Conservation (phyloP, 176 grass and related monocot species). For the Carex myosuroides region DNA sequence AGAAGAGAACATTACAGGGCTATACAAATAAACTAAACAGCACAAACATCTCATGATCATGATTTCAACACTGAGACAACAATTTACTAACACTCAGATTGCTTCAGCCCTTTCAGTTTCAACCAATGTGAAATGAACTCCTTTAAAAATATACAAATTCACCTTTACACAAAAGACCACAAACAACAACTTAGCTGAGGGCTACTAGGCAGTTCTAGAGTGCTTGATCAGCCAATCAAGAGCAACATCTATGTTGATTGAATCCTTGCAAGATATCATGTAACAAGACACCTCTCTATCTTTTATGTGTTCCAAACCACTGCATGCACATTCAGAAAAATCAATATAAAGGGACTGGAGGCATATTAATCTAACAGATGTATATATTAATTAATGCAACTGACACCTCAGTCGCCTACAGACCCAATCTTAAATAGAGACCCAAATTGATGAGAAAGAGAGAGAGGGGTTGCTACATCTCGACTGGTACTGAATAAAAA, state of each 20-base stretch:
- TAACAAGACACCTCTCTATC: slow-evolving; percentile 88
- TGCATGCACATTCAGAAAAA: slow-evolving; percentile 30
- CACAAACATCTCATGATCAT: slow-evolving; percentile 17
- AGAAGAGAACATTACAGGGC: slow-evolving; percentile 27
- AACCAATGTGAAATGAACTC: slow-evolving; percentile 22
- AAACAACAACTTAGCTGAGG: background rate
- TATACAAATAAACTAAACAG: slow-evolving; percentile 48
- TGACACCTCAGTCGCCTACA: no score
- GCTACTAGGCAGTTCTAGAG: slow-evolving; percentile 64
- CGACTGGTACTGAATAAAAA: background rate
- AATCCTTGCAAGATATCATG: slow-evolving; percentile 99
- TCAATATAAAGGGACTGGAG: background rate
- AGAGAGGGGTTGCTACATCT: background rate
- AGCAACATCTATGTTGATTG: slow-evolving; percentile 84
- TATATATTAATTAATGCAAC: no score
- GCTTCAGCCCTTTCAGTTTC: slow-evolving; percentile 1
- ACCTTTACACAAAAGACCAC: slow-evolving; percentile 26
- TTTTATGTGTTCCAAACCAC: slow-evolving; percentile 68
- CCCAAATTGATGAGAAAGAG: background rate
- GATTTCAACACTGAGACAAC: slow-evolving; percentile 20
- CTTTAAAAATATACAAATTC: slow-evolving; percentile 27
- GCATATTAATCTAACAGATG: no score
- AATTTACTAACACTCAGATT: slow-evolving; percentile 35
- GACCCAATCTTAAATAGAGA: background rate
- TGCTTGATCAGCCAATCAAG: slow-evolving; percentile 99